A percentile compares a stretch with the other conserved stretches of the same genome.
phyloP scores from a whole-genome alignment of 441 rosid genomes.

The Jatropha multifida region DNA sequence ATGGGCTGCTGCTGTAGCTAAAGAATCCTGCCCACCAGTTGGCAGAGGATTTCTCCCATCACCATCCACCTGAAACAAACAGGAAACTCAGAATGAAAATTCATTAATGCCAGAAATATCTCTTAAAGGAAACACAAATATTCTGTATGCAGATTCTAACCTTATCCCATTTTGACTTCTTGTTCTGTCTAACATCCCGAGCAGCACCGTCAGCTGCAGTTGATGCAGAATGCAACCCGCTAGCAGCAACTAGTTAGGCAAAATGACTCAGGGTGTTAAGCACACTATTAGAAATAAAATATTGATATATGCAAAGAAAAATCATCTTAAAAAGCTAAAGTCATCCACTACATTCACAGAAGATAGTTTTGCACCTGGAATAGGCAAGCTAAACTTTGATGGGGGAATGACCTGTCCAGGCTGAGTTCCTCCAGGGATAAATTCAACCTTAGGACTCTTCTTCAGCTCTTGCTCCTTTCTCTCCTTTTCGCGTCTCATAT shows the following conservation, averaged over 20 bases:
- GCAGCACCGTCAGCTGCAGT: slow-evolving; percentile 42
- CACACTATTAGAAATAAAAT: slow-evolving; percentile 5
- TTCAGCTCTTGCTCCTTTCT: slow-evolving; percentile 92
- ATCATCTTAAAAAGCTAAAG: background rate
- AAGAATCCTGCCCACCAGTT: slow-evolving; percentile 58
- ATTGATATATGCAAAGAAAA: background rate
- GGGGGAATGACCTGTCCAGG: slow-evolving; percentile 51
- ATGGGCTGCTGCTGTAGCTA: slow-evolving; percentile 60
- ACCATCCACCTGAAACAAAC: slow-evolving; percentile 66
- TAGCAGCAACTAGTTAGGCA: slow-evolving; percentile 26
- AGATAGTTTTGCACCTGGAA: slow-evolving; percentile 46
- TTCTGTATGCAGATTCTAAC: slow-evolving; percentile 32
- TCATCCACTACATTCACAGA: slow-evolving; percentile 1
- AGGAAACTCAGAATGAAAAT: slow-evolving; percentile 5
- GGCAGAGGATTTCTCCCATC: slow-evolving; percentile 58
- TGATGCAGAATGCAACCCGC: slow-evolving; percentile 51
- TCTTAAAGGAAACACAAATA: background rate
- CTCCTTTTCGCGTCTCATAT: slow-evolving; percentile 78
- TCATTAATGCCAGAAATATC: slow-evolving; percentile 9
- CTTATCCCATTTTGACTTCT: slow-evolving; percentile 99
- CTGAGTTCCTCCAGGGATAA: slow-evolving; percentile 64
- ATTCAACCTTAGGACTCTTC: slow-evolving; percentile 78
- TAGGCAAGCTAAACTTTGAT: slow-evolving; percentile 61
- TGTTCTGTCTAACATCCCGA: slow-evolving; percentile 79
- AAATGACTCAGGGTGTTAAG: slow-evolving; percentile 16